Percentiles rank a stretch among this genome's conserved stretches.
These are phyloP conservation scores for Chytriomyces sp. DNA, from an alignment of 192 early-diverging fungal species.

Conservation along the genomic window DNA sequence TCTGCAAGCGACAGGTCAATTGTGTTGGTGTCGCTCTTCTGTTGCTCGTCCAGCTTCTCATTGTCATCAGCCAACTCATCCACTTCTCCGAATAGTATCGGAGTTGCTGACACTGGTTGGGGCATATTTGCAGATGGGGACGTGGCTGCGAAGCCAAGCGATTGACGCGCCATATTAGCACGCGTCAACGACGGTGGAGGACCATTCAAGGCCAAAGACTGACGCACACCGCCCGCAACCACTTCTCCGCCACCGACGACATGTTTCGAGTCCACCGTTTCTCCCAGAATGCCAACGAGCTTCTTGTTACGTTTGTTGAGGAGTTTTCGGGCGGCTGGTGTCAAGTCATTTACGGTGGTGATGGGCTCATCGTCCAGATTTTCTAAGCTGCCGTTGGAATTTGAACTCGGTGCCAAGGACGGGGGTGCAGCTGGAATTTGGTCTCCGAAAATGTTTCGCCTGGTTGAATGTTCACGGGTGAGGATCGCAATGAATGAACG, in stretches of 20 bases:
- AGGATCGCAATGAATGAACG: neutral
- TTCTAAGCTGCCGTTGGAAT: constrained; percentile 15
- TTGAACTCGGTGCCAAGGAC: constrained; percentile 25
- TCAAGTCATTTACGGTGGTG: constrained; percentile 57
- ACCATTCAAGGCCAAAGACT: neutral
- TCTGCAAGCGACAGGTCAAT: constrained; percentile 3
- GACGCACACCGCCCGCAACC: constrained; percentile 2
- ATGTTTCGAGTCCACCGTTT: constrained; percentile 53
- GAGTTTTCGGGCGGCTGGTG: constrained; percentile 58
- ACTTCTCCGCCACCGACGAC: constrained; percentile 30
- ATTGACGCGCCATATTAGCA: neutral
- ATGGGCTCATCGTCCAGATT: constrained; percentile 9
- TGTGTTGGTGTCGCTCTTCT: neutral
- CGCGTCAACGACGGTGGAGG: neutral
- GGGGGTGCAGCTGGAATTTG: constrained; percentile 17
- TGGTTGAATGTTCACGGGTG: neutral
- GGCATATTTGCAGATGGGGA: neutral
- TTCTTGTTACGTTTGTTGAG: constrained; percentile 67
- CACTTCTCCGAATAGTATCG: constrained; percentile 3
- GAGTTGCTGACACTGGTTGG: neutral
- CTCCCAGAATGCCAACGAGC: constrained; percentile 64
- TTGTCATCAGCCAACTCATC: constrained; percentile 21
- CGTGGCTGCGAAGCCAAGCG: neutral
- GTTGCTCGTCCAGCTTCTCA: neutral
- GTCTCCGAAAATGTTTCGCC: constrained; percentile 32